phyloP scores from a whole-genome alignment of 2,329 filamentous ascomycete genomes.

The Calonectria naviculata region DNA sequence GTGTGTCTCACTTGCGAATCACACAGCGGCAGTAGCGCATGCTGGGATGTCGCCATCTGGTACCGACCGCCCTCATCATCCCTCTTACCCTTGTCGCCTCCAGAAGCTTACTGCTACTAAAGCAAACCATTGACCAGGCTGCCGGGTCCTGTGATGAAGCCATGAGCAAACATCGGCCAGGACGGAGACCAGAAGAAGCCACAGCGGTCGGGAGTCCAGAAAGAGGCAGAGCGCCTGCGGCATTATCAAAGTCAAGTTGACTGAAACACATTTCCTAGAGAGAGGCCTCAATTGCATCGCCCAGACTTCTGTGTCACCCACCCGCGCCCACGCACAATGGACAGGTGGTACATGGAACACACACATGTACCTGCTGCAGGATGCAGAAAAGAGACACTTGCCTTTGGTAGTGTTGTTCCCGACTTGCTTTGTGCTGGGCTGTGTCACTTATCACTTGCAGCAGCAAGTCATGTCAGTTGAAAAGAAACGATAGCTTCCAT shows the following conservation, averaged over 20 bases:
- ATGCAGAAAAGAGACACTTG: not conserved
- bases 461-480: not conserved
- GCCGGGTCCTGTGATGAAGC: not conserved
- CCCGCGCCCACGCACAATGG: not conserved
- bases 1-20: not conserved
- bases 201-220: not conserved
- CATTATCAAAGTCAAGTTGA: not conserved
- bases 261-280: constrained; percentile 2
- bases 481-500: not conserved
- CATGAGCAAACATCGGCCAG: not conserved
- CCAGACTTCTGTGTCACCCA: not conserved
- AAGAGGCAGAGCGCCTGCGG: not conserved
- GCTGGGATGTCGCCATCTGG: constrained; percentile 1
- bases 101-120: not conserved
- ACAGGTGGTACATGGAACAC: not conserved
- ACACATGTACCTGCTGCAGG: not conserved
- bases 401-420: not conserved
- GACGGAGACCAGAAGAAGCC: not conserved
- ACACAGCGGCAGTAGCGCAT: not conserved
- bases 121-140: not conserved
- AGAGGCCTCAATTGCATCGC: constrained; percentile 1
- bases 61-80: not conserved
- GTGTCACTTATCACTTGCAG: constrained; percentile 3
- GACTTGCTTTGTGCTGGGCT: not conserved
- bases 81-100: not conserved